These are phyloP conservation scores for Malassezia yamatoensis DNA, from an alignment of 1,284 basidiomycete species.

Conservation along the genomic window DNA sequence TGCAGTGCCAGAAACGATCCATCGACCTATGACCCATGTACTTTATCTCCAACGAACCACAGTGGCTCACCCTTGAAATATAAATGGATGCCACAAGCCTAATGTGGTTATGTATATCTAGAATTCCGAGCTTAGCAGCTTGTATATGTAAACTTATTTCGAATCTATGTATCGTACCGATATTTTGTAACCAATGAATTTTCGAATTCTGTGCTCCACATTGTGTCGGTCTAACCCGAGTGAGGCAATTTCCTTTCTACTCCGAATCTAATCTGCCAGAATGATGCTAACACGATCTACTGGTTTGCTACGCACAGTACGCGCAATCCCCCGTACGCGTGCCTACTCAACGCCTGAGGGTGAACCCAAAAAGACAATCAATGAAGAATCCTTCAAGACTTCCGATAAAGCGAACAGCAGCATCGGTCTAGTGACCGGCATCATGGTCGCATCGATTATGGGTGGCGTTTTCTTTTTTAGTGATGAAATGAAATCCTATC, in stretches of 20 bases:
- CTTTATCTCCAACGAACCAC: background rate
- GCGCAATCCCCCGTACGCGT: background rate
- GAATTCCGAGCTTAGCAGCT: background rate
- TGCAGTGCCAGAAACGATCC: background rate
- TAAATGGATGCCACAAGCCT: background rate
- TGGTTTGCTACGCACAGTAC: background rate
- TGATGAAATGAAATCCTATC: background rate
- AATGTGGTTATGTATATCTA: background rate
- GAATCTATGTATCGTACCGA: too few species aligned
- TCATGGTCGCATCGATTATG: background rate
- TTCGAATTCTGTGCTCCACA: too few species aligned
- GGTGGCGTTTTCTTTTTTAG: background rate
- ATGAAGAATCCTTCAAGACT: background rate
- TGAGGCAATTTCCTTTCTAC: background rate
- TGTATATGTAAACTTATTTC: too few species aligned
- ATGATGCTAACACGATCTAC: background rate
- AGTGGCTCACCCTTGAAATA: background rate
- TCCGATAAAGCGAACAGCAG: background rate
- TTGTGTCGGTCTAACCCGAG: too few species aligned
- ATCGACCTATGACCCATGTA: background rate
- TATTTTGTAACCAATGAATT: too few species aligned
- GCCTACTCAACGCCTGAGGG: background rate
- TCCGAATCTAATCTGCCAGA: background rate
- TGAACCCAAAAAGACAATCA: background rate
- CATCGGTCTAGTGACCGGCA: background rate